A percentile compares a stretch with the other conserved stretches of the same genome.
Conservation (phyloP, 345 rosid species). For the Aquilaria malaccensis region DNA sequence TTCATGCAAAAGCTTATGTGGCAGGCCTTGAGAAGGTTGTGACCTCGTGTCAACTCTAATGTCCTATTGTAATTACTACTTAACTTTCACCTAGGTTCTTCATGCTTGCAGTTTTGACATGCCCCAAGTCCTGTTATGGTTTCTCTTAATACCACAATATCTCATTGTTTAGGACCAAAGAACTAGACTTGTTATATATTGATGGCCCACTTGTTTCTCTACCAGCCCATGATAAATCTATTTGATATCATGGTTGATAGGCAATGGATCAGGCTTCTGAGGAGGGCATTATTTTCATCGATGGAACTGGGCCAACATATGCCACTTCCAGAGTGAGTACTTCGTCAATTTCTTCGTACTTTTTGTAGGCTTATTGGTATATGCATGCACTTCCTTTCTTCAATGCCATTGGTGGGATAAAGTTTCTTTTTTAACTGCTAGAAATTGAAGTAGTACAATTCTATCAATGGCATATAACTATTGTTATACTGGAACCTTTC, state of each 20-base stretch:
- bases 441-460: no score
- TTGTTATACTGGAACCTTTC: no score
- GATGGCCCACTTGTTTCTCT: no score
- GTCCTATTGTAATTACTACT: neutral
- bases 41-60: neutral
- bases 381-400: neutral
- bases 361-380: conserved; percentile 12
- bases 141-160: conserved; percentile 1
- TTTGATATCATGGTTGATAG: conserved; percentile 21
- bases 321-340: conserved; percentile 73
- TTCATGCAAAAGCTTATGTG: conserved; percentile 74
- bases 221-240: no score
- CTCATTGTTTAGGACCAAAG: neutral
- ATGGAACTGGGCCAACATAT: conserved; percentile 90
- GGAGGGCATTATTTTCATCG: conserved; percentile 66
- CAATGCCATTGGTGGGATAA: neutral
- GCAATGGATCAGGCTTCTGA: conserved; percentile 78
- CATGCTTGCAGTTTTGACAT: no score
- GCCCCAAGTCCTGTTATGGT: neutral
- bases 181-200: no score
- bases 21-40: conserved; percentile 81
- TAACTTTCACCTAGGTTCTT: neutral
- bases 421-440: neutral
- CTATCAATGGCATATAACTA: no score
- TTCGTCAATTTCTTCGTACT: conserved; percentile 7